Evolutionary conservation across 2,329 filamentous ascomycete genomes (phyloP).

Genomic region (Zymoseptoria ardabiliae): DNA sequence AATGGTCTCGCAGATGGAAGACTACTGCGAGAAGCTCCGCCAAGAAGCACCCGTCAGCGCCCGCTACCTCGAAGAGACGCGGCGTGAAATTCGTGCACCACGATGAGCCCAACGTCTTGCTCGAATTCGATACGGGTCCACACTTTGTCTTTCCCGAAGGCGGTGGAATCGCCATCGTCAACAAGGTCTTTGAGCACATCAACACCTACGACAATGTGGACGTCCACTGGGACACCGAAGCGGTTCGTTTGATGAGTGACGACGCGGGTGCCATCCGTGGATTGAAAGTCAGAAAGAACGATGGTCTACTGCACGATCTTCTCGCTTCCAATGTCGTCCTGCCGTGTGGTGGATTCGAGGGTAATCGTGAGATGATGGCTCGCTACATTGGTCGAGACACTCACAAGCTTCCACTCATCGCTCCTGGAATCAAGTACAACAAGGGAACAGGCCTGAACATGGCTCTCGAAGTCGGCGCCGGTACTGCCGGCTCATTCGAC

Average conservation of each 20-base stretch:
- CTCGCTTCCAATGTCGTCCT: slow-evolving; percentile 32
- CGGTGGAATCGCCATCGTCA: slow-evolving; percentile 34
- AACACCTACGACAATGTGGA: slow-evolving; percentile 28
- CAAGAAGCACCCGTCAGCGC: slow-evolving; percentile 33
- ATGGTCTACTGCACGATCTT: slow-evolving; percentile 31
- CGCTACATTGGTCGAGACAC: slow-evolving; percentile 35
- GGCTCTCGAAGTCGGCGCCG: slow-evolving; percentile 36
- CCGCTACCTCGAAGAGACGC: slow-evolving; percentile 31
- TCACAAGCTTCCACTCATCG: slow-evolving; percentile 35
- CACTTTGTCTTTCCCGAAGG: slow-evolving; percentile 37
- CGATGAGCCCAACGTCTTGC: slow-evolving; percentile 34
- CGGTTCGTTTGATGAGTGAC: slow-evolving; percentile 29
- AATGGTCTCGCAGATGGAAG: slow-evolving; percentile 34
- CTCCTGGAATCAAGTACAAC: slow-evolving; percentile 36
- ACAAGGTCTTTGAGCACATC: slow-evolving; percentile 33
- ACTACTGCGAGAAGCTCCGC: slow-evolving; percentile 36
- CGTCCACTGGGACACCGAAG: slow-evolving; percentile 36
- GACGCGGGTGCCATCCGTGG: slow-evolving; percentile 31
- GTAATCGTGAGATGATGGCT: slow-evolving; percentile 37
- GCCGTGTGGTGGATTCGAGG: slow-evolving; percentile 37
- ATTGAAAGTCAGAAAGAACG: slow-evolving; percentile 33
- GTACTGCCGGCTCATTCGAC: slow-evolving; percentile 35
- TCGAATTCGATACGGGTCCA: slow-evolving; percentile 37
- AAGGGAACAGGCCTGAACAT: slow-evolving; percentile 35
- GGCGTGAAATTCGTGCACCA: slow-evolving; percentile 33